A percentile compares a stretch with the other conserved stretches of the same genome.
Evolutionary conservation across 768 basidiomycete genomes (phyloP).

Genomic region (Amylocystis lapponica): DNA sequence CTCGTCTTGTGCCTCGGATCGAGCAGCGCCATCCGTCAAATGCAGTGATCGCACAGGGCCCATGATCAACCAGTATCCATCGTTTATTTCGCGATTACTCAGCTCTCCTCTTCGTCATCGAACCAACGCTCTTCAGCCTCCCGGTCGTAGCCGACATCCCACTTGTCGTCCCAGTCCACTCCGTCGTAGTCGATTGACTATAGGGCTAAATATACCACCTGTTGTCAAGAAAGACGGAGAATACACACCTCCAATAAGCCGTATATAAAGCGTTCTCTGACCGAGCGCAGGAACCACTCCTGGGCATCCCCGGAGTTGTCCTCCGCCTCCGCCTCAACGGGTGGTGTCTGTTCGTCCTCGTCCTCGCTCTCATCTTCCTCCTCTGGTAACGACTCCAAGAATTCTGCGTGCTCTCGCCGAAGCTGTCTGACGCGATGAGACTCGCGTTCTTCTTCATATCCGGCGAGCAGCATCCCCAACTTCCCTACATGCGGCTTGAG

Average conservation of each 20-base stretch:
- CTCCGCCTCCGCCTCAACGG: slow-evolving; percentile 29
- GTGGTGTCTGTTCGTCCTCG: slow-evolving; percentile 47
- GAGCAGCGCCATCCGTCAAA: too few relatives aligned
- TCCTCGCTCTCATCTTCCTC: slow-evolving; percentile 56
- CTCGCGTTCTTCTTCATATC: slow-evolving; percentile 76
- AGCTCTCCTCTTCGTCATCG: slow-evolving; percentile 50
- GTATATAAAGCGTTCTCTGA: slow-evolving; percentile 72
- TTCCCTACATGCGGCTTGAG: slow-evolving; percentile 59
- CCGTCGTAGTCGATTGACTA: slow-evolving; percentile 66
- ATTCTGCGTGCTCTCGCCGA: slow-evolving; percentile 35
- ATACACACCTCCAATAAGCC: slow-evolving; percentile 63
- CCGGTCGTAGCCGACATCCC: slow-evolving; percentile 54
- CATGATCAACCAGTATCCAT: too few relatives aligned
- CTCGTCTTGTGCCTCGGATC: too few relatives aligned
- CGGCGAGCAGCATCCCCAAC: slow-evolving; percentile 56
- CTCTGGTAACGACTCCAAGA: slow-evolving; percentile 53
- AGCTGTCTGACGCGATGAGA: slow-evolving; percentile 50
- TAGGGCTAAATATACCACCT: background rate
- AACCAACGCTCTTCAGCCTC: slow-evolving; percentile 72
- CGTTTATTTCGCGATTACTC: too few relatives aligned
- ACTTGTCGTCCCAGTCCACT: slow-evolving; percentile 71
- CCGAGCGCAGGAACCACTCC: slow-evolving; percentile 47
- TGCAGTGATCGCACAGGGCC: too few relatives aligned
- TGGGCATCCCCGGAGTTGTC: slow-evolving; percentile 47
- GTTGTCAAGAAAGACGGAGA: background rate